phyloP scores from a whole-genome alignment of 116 monocot species.

The Posidonia oceanica region DNA sequence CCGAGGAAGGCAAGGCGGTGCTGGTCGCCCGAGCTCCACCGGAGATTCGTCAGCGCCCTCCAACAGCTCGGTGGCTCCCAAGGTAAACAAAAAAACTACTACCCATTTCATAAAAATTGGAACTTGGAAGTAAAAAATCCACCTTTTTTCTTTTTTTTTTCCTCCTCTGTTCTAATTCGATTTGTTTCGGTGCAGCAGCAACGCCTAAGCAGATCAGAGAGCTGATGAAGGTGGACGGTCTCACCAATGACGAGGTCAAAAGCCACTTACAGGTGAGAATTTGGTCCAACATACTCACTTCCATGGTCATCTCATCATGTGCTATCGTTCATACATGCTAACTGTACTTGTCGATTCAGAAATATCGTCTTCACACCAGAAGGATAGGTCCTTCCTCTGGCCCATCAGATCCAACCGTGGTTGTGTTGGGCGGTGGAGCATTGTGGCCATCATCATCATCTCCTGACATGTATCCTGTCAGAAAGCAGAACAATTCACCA shows the following conservation, averaged over 20 bases:
- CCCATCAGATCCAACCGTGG: slow-evolving; percentile 1
- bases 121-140: background rate
- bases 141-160: background rate
- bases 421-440: slow-evolving; percentile 14
- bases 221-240: slow-evolving; percentile 80
- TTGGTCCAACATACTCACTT: background rate
- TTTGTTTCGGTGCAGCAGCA: slow-evolving; percentile 25
- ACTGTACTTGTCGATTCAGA: slow-evolving; percentile 24
- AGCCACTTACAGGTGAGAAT: slow-evolving; percentile 70
- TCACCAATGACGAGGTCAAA: slow-evolving; percentile 88
- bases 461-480: background rate
- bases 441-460: slow-evolving; percentile 9
- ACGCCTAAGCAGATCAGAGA: slow-evolving; percentile 90
- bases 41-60: slow-evolving; percentile 53
- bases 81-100: slow-evolving; percentile 19
- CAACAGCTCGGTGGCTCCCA: slow-evolving; percentile 73
- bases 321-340: background rate
- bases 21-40: slow-evolving; percentile 88
- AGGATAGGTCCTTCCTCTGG: slow-evolving; percentile 16
- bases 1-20: slow-evolving; percentile 59
- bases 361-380: slow-evolving; percentile 56
- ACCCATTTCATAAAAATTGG: background rate
- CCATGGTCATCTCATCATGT: background rate
- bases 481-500: slow-evolving; percentile 3
- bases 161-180: background rate